Percentiles rank a stretch among this genome's conserved stretches.
Evolutionary conservation across 768 basidiomycete genomes (phyloP).

Genomic region (Tylopilus sp.): DNA sequence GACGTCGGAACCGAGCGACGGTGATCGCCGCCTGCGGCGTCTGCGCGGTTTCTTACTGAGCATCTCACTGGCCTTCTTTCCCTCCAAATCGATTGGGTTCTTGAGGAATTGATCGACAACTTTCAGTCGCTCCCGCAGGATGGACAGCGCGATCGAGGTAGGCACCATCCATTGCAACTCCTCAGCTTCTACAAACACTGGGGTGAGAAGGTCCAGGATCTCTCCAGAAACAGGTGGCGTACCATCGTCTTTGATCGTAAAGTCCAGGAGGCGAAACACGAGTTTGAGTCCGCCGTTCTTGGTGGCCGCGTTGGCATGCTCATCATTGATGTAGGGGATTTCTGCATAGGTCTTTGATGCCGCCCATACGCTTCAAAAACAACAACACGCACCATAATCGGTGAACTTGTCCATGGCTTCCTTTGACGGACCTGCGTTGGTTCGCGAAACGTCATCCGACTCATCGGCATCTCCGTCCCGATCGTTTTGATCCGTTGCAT

Average conservation of each 20-base stretch:
- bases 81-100: conserved; percentile 76
- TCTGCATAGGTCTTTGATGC: conserved; percentile 41
- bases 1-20: conserved; percentile 44
- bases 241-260: conserved; percentile 68
- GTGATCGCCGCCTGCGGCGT: conserved; percentile 50
- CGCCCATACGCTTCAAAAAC: not conserved
- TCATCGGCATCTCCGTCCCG: conserved; percentile 38
- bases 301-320: conserved; percentile 72
- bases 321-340: conserved; percentile 72
- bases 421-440: conserved; percentile 48
- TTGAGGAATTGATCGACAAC: conserved; percentile 84
- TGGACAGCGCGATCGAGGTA: conserved; percentile 57
- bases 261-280: conserved; percentile 76
- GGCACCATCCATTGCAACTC: conserved; percentile 88
- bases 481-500: conserved; percentile 50
- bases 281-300: conserved; percentile 80
- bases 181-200: conserved; percentile 47
- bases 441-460: conserved; percentile 29
- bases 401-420: conserved; percentile 67
- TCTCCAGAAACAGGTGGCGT: conserved; percentile 15
- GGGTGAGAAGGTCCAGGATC: conserved; percentile 2
- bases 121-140: conserved; percentile 63
- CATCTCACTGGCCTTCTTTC: conserved; percentile 70
- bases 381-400: conserved; percentile 63
- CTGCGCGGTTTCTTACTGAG: conserved; percentile 59